Conservation (phyloP, 2,329 filamentous ascomycete genomes). For the Conoideocrella luteorostrata region DNA sequence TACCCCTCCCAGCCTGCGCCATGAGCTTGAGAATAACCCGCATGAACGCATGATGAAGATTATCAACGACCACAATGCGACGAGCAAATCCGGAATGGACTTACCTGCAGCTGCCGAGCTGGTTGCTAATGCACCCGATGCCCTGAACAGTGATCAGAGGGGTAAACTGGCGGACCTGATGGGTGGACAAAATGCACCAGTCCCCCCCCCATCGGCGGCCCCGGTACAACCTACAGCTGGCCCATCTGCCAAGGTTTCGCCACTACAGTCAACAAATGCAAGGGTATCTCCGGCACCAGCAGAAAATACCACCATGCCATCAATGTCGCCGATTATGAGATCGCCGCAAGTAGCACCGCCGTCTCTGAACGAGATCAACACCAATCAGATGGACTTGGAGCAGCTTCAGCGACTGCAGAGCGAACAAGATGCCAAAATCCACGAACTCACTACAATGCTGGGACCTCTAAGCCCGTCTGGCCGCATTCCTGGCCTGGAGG, state of each 20-base stretch:
- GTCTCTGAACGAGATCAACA: slow-evolving; percentile 56
- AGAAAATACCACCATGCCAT: slow-evolving; percentile 23
- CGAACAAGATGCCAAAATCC: slow-evolving; percentile 71
- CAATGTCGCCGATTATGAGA: slow-evolving; percentile 45
- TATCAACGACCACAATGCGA: slow-evolving; percentile 58
- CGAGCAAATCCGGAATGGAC: slow-evolving; percentile 40
- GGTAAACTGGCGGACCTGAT: slow-evolving; percentile 55
- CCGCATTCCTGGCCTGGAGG: slow-evolving; percentile 63
- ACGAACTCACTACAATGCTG: slow-evolving; percentile 66
- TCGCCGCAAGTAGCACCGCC: slow-evolving; percentile 23
- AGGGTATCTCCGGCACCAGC: slow-evolving; percentile 18
- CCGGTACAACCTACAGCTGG: slow-evolving; percentile 17
- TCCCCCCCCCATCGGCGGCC: slow-evolving; percentile 9
- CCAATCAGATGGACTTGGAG: slow-evolving; percentile 70
- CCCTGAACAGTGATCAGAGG: slow-evolving; percentile 50
- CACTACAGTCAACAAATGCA: slow-evolving; percentile 9
- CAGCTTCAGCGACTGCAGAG: slow-evolving; percentile 71
- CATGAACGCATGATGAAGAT: slow-evolving; percentile 60
- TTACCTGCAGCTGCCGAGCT: slow-evolving; percentile 45
- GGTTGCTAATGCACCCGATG: slow-evolving; percentile 49
- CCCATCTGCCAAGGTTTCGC: slow-evolving; percentile 18
- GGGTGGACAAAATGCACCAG: slow-evolving; percentile 35
- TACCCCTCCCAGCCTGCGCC: slow-evolving; percentile 44
- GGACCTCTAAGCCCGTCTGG: slow-evolving; percentile 77
- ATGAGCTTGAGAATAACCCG: slow-evolving; percentile 51